These are phyloP conservation scores for Candida sakaeoensis DNA, from an alignment of 805 yeast species.

Conservation along the genomic window DNA sequence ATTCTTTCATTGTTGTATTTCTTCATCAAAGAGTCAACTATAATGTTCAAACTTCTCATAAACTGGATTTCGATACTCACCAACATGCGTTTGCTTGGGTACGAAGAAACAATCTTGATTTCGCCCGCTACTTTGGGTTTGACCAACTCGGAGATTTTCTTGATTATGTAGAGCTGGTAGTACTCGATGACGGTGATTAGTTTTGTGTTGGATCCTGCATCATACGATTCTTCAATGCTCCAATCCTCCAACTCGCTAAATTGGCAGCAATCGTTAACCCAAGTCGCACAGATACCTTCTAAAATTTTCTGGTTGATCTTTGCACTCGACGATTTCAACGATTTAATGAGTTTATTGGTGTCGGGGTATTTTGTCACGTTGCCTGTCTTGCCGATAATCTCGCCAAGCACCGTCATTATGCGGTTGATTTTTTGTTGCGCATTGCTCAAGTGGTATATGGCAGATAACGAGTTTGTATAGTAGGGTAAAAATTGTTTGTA, in stretches of 20 bases:
- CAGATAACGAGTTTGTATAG: slow-evolving; percentile 38
- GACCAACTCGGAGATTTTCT: slow-evolving; percentile 25
- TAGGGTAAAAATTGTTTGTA: slow-evolving; percentile 36
- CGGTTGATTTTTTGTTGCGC: slow-evolving; percentile 24
- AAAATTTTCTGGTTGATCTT: slow-evolving; percentile 35
- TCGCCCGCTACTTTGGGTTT: slow-evolving; percentile 14
- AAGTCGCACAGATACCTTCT: slow-evolving; percentile 40
- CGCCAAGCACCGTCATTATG: slow-evolving; percentile 30
- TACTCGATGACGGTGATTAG: slow-evolving; percentile 32
- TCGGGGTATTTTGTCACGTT: slow-evolving; percentile 28
- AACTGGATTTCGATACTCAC: slow-evolving; percentile 44
- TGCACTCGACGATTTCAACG: slow-evolving; percentile 27
- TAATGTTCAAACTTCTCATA: slow-evolving; percentile 39
- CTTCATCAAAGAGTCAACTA: slow-evolving; percentile 40
- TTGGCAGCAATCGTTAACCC: slow-evolving; percentile 45
- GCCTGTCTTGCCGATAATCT: slow-evolving; percentile 29
- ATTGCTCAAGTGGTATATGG: slow-evolving; percentile 32
- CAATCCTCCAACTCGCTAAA: slow-evolving; percentile 42
- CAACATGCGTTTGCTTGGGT: slow-evolving; percentile 38
- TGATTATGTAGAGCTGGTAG: slow-evolving; percentile 33
- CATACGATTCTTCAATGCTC: slow-evolving; percentile 21
- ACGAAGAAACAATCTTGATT: slow-evolving; percentile 30
- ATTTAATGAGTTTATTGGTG: slow-evolving; percentile 34
- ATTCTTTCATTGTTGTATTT: slow-evolving; percentile 28
- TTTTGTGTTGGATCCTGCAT: slow-evolving; percentile 28